These are phyloP conservation scores for Camellia japonica DNA, from an alignment of 148 eudicot species.

Conservation along the genomic window DNA sequence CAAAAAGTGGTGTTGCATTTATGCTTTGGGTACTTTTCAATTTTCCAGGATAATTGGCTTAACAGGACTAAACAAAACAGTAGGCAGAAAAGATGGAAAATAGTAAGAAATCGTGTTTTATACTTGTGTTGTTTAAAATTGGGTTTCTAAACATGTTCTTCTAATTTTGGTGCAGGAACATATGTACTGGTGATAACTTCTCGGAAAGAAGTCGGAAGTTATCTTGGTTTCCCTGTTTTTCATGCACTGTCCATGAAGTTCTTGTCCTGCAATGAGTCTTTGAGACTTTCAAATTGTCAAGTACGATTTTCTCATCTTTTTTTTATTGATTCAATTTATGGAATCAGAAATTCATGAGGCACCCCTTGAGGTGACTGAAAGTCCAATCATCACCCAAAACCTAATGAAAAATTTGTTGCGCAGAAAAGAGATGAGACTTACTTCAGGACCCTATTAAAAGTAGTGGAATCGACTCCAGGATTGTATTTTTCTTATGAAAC, in stretches of 20 bases:
- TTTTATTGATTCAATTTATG: constrained; percentile 13
- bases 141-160: constrained; percentile 2
- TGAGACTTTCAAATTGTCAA: constrained; percentile 45
- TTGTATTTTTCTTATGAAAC: constrained; percentile 94
- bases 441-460: constrained; percentile 72
- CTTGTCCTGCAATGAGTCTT: constrained; percentile 66
- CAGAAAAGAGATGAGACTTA: constrained; percentile 94
- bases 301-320: constrained; percentile 40
- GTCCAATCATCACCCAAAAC: not conserved
- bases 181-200: constrained; percentile 79
- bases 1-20: not conserved
- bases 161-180: constrained; percentile 46
- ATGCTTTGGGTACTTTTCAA: not conserved
- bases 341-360: not conserved
- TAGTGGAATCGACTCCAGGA: constrained; percentile 91
- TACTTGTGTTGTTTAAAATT: not conserved
- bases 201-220: constrained; percentile 76
- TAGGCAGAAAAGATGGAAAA: not conserved
- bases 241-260: constrained; percentile 78
- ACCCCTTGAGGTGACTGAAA: constrained; percentile 3
- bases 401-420: constrained; percentile 15
- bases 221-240: constrained; percentile 82
- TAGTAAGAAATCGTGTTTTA: not conserved
- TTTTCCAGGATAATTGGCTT: not conserved
- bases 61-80: not conserved